Evolutionary conservation across 768 basidiomycete genomes (phyloP), one percentile per base, ranked within the genome.

Genomic region (Tulasnella sp.): DNA sequence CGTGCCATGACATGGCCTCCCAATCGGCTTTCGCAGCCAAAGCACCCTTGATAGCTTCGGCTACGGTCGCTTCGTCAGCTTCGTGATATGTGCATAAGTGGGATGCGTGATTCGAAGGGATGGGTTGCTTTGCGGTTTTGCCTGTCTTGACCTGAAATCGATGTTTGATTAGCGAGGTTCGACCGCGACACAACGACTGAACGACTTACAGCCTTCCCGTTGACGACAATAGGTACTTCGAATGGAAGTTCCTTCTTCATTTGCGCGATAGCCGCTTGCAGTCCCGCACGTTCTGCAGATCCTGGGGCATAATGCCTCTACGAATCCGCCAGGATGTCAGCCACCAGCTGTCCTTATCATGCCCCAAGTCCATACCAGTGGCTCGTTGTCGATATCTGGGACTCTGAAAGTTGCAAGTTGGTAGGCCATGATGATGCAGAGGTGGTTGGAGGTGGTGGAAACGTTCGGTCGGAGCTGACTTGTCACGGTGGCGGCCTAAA

Each of bases 1-100:
- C 97, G 81, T 88, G 91, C 97, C 96, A 99, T 0, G 97, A 96
- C 87, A 99, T 85, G 69, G 88, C 86, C 85, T 99, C 97, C 97
- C 97, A 99, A 71, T 88, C 89, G 19, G 85, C 85, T 83, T 96
- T 97, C 22, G 94, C 96, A 12, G 88, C 88, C 45, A 99, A 88
- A 15, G 96, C 93, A 40, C 92, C 92, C 31, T 92, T 89, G 79
- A 99, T 97, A 25, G 97, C 97, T 74, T 85, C 84, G 8, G 87
- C 82, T 64, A 98, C 89, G 2, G 89, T 89, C 31, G 88, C 89
- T 58, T 89, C 86, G 77, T 96, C 92, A 15, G 96, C 95, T 83
- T 96, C 91, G 80, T 97, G 93, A 83, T 96, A 98, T 19, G 86
- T 85, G 85, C 93, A 94, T 34, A 99, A 87, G 81, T 92, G 86